Percentiles rank a stretch among this genome's conserved stretches.
phyloP scores from a whole-genome alignment of 192 early-diverging fungal genomes.

The Backusella psychrophila region DNA sequence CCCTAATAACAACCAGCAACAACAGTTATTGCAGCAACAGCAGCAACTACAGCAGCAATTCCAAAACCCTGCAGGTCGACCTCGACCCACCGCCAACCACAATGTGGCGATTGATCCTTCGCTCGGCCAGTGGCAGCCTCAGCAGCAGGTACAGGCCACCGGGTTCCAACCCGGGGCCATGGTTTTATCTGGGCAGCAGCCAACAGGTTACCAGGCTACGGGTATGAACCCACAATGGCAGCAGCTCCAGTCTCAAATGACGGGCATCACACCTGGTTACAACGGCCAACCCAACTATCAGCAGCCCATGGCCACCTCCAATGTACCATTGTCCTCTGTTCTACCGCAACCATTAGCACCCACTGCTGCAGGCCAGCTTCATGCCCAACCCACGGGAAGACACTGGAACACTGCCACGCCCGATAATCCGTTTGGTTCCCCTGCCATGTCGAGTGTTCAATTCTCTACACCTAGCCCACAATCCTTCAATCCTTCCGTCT shows the following conservation, averaged over 20 bases:
- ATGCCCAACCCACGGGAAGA: conserved; percentile 41
- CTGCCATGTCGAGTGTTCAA: conserved; percentile 17
- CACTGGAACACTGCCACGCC: conserved; percentile 41
- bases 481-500: conserved; percentile 7
- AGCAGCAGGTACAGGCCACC: conserved; percentile 6
- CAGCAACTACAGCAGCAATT: conserved; percentile 7
- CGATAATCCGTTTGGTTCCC: conserved; percentile 37
- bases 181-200: neutral
- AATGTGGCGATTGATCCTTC: neutral
- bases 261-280: conserved; percentile 23
- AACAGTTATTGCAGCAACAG: neutral
- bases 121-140: conserved; percentile 5
- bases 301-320: conserved; percentile 17
- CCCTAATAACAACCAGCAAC: neutral
- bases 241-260: conserved; percentile 30
- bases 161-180: neutral
- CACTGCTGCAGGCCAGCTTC: conserved; percentile 27
- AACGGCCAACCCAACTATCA: conserved; percentile 1
- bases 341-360: conserved; percentile 21
- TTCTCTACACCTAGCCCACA: conserved; percentile 29
- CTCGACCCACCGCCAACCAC: neutral
- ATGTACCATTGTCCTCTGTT: conserved; percentile 11
- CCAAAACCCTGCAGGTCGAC: neutral
- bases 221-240: neutral
- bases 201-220: neutral